Base-by-base conservation (phyloP, 441 rosid species). In the Erodium moschatum region DNA sequence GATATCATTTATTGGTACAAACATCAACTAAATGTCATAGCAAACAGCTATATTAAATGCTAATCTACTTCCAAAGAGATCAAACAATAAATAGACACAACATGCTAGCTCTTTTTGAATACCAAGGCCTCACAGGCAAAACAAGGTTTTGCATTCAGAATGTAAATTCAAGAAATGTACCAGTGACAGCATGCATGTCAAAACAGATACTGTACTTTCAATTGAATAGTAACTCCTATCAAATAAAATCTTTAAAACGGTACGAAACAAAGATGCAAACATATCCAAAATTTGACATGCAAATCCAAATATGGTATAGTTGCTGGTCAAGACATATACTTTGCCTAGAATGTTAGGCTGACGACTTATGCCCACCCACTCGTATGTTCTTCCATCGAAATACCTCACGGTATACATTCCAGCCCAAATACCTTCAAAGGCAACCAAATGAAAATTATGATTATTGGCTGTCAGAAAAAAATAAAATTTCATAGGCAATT, bases 341-440 rank as follows among this genome's bases (percentile, higher is more conserved):
- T 86, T 95, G 76, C 97, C 91, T 56, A 95, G 74, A 65, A 95
- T 88, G 70, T 88, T 95, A 35, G 99, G 98, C 75, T 95, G 98
- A 50, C 89, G 97, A 77, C 98, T 95, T 69, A 95, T 92, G 73
- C 98, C 98, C 75, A 92, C 98, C 99, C 99, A 92, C 76, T 92
- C 96, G 13, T 95, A 95, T 67, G 99, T 90, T 82, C 79, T 92
- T 46, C 97, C 99, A 73, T 95, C 99, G 71, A 95, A 95, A 76
- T 95, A 89, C 69, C 97, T 81, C 29, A 95, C 99, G 12, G 98
- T 89, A 74, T 90, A 79, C 99, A 95, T 95, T 75, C 99, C 99
- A 35, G 97, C 98, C 98, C 99, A 90, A 18, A 95, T 95, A 58
- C 99, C 99, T 95, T 81, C 72, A 72, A 69, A 74, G 10, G 4